Evolutionary conservation across 164 flowering plant species (phyloP).

Genomic region (Nymphaea thermarum): DNA sequence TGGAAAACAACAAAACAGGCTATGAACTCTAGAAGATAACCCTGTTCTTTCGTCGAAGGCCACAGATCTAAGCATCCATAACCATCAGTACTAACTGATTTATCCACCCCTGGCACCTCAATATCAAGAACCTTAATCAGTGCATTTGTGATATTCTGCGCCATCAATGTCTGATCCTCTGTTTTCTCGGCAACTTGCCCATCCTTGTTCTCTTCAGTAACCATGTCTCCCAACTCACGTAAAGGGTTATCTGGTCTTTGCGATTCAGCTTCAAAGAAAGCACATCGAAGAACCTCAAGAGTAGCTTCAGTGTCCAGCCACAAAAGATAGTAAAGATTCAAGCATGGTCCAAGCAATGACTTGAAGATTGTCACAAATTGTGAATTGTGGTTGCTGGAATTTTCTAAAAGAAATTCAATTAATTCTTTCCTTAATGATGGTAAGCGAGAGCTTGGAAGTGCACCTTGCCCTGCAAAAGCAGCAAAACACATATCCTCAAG

Average conservation of each 20-base stretch:
- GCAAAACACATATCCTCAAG: conserved; percentile 4
- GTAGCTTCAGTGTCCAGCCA: conserved; percentile 87
- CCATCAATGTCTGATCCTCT: conserved; percentile 21
- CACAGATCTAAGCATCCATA: conserved; percentile 28
- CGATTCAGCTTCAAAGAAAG: conserved; percentile 44
- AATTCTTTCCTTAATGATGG: conserved; percentile 70
- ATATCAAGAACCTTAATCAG: conserved; percentile 45
- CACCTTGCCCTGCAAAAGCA: conserved; percentile 96
- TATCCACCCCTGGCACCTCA: conserved; percentile 19
- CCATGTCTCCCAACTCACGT: conserved; percentile 17
- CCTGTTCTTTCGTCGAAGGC: conserved; percentile 70
- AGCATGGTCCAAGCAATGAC: conserved; percentile 18
- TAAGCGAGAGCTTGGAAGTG: conserved; percentile 46
- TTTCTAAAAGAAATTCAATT: conserved; percentile 59
- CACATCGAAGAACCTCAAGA: conserved; percentile 68
- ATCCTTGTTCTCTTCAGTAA: conserved; percentile 19
- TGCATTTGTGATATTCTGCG: conserved; percentile 50
- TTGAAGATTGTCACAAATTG: conserved; percentile 17
- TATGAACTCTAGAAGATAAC: conserved; percentile 61
- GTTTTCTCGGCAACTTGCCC: conserved; percentile 8
- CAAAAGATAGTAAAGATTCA: conserved; percentile 58
- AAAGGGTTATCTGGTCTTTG: conserved; percentile 13
- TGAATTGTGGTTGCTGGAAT: conserved; percentile 28
- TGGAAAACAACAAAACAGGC: conserved; percentile 51
- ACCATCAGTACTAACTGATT: conserved; percentile 18